phyloP scores from a whole-genome alignment of 805 yeast species.

The Teunomyces panamensis region DNA sequence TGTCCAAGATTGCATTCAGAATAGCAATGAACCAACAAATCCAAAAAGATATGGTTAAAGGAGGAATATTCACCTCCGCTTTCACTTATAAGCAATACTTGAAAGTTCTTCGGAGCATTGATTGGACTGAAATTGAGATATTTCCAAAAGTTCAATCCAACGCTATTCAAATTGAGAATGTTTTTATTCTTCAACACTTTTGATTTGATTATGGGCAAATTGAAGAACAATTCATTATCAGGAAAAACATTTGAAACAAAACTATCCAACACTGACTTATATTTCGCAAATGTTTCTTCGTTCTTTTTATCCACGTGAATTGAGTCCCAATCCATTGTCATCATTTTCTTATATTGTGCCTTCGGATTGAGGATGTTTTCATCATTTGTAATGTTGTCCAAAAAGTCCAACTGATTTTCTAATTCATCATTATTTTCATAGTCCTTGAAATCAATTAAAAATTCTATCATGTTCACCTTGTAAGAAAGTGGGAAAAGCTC shows the following conservation, averaged over 20 bases:
- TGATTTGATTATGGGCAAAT: constrained; percentile 24
- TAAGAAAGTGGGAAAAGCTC: constrained; percentile 31
- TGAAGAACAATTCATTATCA: constrained; percentile 20
- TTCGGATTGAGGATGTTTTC: constrained; percentile 24
- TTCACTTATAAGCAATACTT: constrained; percentile 46
- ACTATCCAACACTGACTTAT: constrained; percentile 16
- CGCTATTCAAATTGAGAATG: constrained; percentile 43
- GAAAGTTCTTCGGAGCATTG: constrained; percentile 48
- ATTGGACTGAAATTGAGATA: constrained; percentile 56
- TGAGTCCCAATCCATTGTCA: constrained; percentile 35
- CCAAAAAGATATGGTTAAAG: constrained; percentile 37
- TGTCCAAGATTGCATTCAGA: constrained; percentile 49
- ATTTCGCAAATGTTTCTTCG: constrained; percentile 17
- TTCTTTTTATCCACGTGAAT: constrained; percentile 17
- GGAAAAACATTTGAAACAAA: constrained; percentile 8
- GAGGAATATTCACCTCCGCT: constrained; percentile 17
- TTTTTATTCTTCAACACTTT: constrained; percentile 34
- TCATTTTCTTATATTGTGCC: constrained; percentile 19
- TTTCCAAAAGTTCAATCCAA: constrained; percentile 55
- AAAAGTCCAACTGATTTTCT: constrained; percentile 32
- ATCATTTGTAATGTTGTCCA: constrained; percentile 36
- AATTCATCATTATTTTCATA: constrained; percentile 17
- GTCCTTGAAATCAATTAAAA: constrained; percentile 22
- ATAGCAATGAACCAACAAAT: constrained; percentile 42
- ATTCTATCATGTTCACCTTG: constrained; percentile 32